A percentile compares a stretch with the other conserved stretches of the same genome.
phyloP scores from a whole-genome alignment of 805 yeast genomes.

The Candida arabinofermentans region DNA sequence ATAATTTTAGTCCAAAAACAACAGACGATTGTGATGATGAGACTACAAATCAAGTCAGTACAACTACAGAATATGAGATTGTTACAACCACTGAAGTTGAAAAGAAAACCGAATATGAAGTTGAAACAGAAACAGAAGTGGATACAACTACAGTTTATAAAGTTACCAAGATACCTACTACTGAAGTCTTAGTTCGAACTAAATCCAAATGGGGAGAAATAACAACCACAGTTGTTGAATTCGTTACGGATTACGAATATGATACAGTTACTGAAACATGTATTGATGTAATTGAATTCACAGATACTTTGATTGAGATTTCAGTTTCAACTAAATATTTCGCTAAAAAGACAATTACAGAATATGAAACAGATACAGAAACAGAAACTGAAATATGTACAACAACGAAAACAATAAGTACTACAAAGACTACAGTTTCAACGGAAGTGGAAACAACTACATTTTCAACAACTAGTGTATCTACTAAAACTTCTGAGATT shows the following conservation, averaged over 20 bases:
- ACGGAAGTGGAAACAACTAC: slow-evolving; percentile 5
- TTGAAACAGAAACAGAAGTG: slow-evolving; percentile 13
- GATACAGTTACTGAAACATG: slow-evolving; percentile 15
- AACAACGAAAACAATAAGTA: slow-evolving; percentile 4
- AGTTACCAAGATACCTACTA: slow-evolving; percentile 15
- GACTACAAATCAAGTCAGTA: neutral
- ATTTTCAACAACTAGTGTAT: slow-evolving; percentile 4
- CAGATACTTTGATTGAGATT: slow-evolving; percentile 15
- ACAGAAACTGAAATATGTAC: slow-evolving; percentile 9
- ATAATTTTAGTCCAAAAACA: too few species aligned
- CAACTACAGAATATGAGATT: slow-evolving; percentile 3
- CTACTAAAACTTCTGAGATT: slow-evolving; percentile 6
- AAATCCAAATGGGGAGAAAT: slow-evolving; percentile 15
- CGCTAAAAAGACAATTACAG: slow-evolving; percentile 15
- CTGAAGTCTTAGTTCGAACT: slow-evolving; percentile 14
- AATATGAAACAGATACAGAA: slow-evolving; percentile 12
- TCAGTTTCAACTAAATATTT: slow-evolving; percentile 9
- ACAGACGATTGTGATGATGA: slow-evolving; percentile 15
- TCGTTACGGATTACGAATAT: slow-evolving; percentile 14
- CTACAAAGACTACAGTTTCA: neutral
- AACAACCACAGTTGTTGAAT: slow-evolving; percentile 4
- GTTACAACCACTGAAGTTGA: slow-evolving; percentile 5
- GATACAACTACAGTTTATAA: slow-evolving; percentile 19
- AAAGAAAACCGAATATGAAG: neutral
- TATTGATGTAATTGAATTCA: slow-evolving; percentile 9